A percentile compares a stretch with the other conserved stretches of the same genome.
phyloP scores from a whole-genome alignment of 1,139 yeast genomes.

The Pichia sp. region DNA sequence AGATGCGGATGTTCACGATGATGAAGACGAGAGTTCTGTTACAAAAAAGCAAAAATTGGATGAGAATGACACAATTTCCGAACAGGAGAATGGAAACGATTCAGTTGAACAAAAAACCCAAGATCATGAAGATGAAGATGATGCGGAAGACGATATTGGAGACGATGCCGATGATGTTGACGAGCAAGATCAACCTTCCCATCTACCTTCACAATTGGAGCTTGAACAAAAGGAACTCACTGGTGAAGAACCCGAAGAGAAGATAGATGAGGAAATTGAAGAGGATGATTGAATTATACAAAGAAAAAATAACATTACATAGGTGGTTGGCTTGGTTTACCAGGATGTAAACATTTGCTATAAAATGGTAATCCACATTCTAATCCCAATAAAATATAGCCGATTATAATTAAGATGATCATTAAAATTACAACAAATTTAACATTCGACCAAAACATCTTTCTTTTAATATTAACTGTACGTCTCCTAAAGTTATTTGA shows the following conservation, averaged over 20 bases:
- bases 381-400: constrained; percentile 41
- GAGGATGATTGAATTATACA: constrained; percentile 4
- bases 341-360: constrained; percentile 25
- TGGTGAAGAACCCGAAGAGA: constrained; percentile 14
- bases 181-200: no score
- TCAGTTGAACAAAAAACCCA: constrained; percentile 18
- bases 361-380: constrained; percentile 48
- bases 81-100: constrained; percentile 17
- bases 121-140: constrained; percentile 18
- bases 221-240: constrained; percentile 22
- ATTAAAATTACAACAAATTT: constrained; percentile 36
- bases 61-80: constrained; percentile 2
- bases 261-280: constrained; percentile 9
- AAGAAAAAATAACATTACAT: neutral
- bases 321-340: constrained; percentile 23
- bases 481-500: constrained; percentile 68
- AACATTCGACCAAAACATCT: constrained; percentile 59
- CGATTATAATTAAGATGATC: constrained; percentile 26
- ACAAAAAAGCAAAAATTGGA: constrained; percentile 2
- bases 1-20: neutral
- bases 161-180: constrained; percentile 2
- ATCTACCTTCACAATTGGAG: constrained; percentile 17
- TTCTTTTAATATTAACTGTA: constrained; percentile 57
- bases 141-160: constrained; percentile 15
- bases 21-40: neutral